A percentile compares a stretch with the other conserved stretches of the same genome.
These are phyloP conservation scores for Starmerella potacharoeniae DNA, from an alignment of 805 yeast species.

Conservation along the genomic window DNA sequence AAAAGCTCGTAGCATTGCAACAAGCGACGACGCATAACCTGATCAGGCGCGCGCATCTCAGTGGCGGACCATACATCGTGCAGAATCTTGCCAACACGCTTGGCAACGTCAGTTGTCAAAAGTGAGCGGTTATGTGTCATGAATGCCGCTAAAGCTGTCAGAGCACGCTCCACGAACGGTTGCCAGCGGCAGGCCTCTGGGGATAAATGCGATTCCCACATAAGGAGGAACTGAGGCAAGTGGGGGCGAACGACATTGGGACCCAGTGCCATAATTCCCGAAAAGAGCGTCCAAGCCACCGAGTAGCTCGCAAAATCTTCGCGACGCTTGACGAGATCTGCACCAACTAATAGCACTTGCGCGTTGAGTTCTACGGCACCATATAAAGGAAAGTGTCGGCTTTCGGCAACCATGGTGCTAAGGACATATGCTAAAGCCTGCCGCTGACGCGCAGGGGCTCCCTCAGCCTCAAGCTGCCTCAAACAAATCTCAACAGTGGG, in stretches of 20 bases:
- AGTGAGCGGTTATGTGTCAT: conserved; percentile 30
- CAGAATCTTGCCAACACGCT: conserved; percentile 39
- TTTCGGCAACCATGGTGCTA: conserved; percentile 14
- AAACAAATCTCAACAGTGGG: conserved; percentile 13
- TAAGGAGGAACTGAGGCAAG: conserved; percentile 43
- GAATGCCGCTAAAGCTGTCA: conserved; percentile 47
- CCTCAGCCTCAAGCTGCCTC: conserved; percentile 15
- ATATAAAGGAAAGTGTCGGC: conserved; percentile 12
- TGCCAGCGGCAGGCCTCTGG: conserved; percentile 26
- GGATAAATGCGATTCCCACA: conserved; percentile 54
- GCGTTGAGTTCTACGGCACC: conserved; percentile 18
- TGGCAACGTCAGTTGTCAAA: conserved; percentile 35
- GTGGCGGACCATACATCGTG: conserved; percentile 32
- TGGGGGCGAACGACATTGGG: conserved; percentile 43
- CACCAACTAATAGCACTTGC: conserved; percentile 8
- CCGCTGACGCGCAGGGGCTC: neutral
- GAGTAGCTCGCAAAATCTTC: conserved; percentile 9
- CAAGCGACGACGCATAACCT: conserved; percentile 21
- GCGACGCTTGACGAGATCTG: conserved; percentile 3
- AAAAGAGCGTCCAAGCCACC: conserved; percentile 49
- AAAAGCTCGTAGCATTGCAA: conserved; percentile 21
- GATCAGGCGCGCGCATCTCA: conserved; percentile 16
- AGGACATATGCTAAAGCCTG: conserved; percentile 15
- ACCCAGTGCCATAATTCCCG: conserved; percentile 55
- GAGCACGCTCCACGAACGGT: conserved; percentile 32